Percentiles rank a stretch among this genome's conserved stretches.
These are phyloP conservation scores for Lepidium africanum DNA, from an alignment of 345 rosid species.

Conservation along the genomic window DNA sequence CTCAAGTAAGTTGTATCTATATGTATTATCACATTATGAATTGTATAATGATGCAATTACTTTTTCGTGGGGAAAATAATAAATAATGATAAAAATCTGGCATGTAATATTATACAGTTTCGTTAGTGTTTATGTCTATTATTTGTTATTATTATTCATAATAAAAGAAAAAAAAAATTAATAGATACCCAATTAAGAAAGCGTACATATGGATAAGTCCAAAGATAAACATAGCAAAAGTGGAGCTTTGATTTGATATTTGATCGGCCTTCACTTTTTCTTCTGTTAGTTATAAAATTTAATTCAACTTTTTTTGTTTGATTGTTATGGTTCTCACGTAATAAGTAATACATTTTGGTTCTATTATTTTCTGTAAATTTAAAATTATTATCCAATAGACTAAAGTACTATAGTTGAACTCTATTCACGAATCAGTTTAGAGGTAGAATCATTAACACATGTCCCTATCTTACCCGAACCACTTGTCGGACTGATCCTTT, in stretches of 20 bases:
- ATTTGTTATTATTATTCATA: neutral
- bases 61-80: neutral
- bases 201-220: slow-evolving; percentile 16
- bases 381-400: no score
- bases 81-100: neutral
- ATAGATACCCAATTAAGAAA: slow-evolving; percentile 21
- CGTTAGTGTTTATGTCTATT: no score
- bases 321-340: neutral
- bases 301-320: no score
- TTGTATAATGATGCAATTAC: neutral
- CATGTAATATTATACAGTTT: neutral
- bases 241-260: slow-evolving; percentile 20
- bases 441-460: neutral
- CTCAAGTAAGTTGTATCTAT: neutral
- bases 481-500: slow-evolving; percentile 20
- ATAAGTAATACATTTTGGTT: neutral
- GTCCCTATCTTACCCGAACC: slow-evolving; percentile 10
- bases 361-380: neutral
- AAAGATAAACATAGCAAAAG: slow-evolving; percentile 8
- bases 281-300: neutral
- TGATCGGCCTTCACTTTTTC: slow-evolving; percentile 17
- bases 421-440: neutral
- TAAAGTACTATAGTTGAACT: neutral
- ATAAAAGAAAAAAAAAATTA: neutral
- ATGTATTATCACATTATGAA: neutral